Conservation (phyloP, 2,329 filamentous ascomycete species). For the Aspergillus neotritici region DNA sequence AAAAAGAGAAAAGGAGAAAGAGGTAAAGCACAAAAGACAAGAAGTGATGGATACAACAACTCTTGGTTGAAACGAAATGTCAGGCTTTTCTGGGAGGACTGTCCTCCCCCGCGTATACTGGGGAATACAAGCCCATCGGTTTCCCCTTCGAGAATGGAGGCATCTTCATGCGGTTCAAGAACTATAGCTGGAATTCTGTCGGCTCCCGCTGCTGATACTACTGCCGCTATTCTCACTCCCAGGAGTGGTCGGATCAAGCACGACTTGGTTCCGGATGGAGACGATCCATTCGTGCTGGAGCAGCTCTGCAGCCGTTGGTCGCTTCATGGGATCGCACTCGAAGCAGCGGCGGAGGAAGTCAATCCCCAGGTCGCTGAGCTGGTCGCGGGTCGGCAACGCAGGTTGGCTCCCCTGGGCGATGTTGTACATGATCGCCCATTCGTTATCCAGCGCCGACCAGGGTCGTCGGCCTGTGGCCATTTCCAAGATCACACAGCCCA, state of each 20-base stretch:
- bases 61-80: too few relatives aligned
- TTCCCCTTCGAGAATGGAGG: too few relatives aligned
- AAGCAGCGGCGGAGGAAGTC: slow-evolving; percentile 89
- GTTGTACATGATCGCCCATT: slow-evolving; percentile 99
- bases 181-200: slow-evolving; percentile 25
- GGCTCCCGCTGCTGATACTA: slow-evolving; percentile 26
- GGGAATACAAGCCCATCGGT: too few relatives aligned
- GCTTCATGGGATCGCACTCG: slow-evolving; percentile 69
- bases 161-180: slow-evolving; percentile 1
- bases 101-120: too few relatives aligned
- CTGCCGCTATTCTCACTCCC: slow-evolving; percentile 35
- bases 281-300: slow-evolving; percentile 88
- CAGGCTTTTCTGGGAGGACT: too few relatives aligned
- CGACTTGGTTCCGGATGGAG: slow-evolving; percentile 45
- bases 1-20: not conserved
- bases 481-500: slow-evolving; percentile 93
- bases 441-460: slow-evolving; percentile 94
- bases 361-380: slow-evolving; percentile 76
- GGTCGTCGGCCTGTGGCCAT: slow-evolving; percentile 94
- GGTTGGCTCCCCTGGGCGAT: slow-evolving; percentile 95
- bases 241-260: slow-evolving; percentile 39
- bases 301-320: slow-evolving; percentile 78
- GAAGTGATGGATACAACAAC: too few relatives aligned
- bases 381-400: slow-evolving; percentile 72
- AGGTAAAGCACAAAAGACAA: slow-evolving; percentile 5